Percentiles rank a stretch among this genome's conserved stretches.
Evolutionary conservation across 306 rosid genomes (phyloP).

Genomic region (Amphicarpaea edgeworthii): DNA sequence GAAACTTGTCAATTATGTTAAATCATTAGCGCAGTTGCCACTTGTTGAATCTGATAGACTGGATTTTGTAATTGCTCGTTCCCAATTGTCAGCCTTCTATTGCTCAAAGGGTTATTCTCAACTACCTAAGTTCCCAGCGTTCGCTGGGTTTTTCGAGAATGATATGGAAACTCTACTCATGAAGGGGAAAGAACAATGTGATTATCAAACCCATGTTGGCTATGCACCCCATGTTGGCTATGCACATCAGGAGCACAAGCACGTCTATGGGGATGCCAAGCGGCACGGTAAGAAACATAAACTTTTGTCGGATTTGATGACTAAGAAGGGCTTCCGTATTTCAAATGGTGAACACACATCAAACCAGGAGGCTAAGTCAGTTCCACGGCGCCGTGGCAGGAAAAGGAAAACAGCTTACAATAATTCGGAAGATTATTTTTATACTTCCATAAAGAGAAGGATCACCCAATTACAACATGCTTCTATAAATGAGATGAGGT

Average conservation of each 20-base stretch:
- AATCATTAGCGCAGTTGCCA: conserved; percentile 64
- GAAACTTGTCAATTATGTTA: conserved; percentile 61
- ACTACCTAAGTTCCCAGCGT: conserved; percentile 60
- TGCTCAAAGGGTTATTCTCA: conserved; percentile 69
- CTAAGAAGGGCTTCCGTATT: conserved; percentile 45
- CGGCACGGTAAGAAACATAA: conserved; percentile 48
- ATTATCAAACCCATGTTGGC: conserved; percentile 41
- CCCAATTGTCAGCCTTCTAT: conserved; percentile 66
- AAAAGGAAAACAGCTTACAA: conserved; percentile 49
- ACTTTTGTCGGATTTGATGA: conserved; percentile 53
- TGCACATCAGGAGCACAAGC: conserved; percentile 47
- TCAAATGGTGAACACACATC: conserved; percentile 39
- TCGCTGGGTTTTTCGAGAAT: conserved; percentile 54
- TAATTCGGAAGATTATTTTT: conserved; percentile 40
- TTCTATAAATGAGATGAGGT: conserved; percentile 55
- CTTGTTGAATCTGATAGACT: conserved; percentile 55
- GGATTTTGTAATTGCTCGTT: conserved; percentile 52
- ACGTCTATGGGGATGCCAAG: conserved; percentile 31
- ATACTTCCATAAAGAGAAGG: conserved; percentile 38
- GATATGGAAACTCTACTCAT: conserved; percentile 48
- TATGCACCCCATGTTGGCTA: conserved; percentile 28
- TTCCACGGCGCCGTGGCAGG: conserved; percentile 42
- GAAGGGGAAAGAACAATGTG: conserved; percentile 43
- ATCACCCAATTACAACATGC: conserved; percentile 38
- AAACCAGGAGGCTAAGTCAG: conserved; percentile 41